A percentile compares a stretch with the other conserved stretches of the same genome.
Evolutionary conservation across 2,329 filamentous ascomycete species (phyloP).

Genomic region (Beauveria varroae): DNA sequence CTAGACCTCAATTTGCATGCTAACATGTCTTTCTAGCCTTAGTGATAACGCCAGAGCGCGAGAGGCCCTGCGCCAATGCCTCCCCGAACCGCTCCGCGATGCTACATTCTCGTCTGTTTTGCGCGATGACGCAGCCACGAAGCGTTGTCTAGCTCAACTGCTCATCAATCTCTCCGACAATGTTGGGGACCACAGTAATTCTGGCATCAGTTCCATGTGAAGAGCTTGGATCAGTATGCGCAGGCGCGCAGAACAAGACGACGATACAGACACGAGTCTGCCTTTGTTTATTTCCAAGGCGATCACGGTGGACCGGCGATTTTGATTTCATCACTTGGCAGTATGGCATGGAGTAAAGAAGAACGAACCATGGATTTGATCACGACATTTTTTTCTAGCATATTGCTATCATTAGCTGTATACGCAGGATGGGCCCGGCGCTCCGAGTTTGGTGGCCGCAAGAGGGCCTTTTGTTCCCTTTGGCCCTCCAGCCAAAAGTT

Average conservation of each 20-base stretch:
- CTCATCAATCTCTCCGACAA: constrained; percentile 94
- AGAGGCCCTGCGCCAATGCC: constrained; percentile 89
- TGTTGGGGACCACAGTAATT: constrained; percentile 46
- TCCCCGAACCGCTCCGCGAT: constrained; percentile 96
- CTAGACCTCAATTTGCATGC: background rate
- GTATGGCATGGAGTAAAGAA: background rate
- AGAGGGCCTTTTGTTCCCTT: background rate
- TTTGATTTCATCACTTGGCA: background rate
- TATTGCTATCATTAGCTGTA: background rate
- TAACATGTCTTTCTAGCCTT: constrained; percentile 46
- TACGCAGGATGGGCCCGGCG: background rate
- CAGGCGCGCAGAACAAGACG: background rate
- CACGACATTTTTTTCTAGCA: constrained; percentile 5
- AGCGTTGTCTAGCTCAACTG: constrained; percentile 93
- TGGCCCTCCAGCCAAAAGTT: background rate
- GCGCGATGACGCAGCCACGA: constrained; percentile 93
- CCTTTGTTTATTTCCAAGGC: constrained; percentile 8
- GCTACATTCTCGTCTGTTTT: constrained; percentile 95
- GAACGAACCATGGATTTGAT: constrained; percentile 1
- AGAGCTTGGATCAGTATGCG: background rate
- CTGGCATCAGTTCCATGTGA: constrained; percentile 28
- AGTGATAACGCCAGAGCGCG: constrained; percentile 94
- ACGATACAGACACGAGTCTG: background rate
- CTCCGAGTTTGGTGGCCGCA: background rate
- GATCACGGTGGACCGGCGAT: constrained; percentile 6